These are phyloP conservation scores for Cladochytrium replicatum DNA, from an alignment of 192 early-diverging fungal species.

Conservation along the genomic window DNA sequence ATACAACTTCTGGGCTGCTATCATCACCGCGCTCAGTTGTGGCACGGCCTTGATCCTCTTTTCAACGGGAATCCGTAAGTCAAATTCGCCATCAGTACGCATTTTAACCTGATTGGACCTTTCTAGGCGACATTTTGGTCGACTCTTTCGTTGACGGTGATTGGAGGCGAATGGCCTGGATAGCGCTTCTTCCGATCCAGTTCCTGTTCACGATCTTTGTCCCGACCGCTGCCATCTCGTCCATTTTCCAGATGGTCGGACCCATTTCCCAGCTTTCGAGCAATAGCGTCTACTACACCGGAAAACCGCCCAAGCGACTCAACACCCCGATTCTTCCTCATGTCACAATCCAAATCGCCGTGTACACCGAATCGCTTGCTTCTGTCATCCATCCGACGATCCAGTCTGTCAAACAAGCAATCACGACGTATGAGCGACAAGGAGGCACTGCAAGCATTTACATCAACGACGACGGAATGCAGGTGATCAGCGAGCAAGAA, in stretches of 20 bases:
- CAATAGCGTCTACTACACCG: conserved; percentile 11
- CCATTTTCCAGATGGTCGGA: background rate
- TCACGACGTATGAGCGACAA: conserved; percentile 11
- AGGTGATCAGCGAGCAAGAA: conserved; percentile 5
- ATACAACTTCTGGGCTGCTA: too few relatives aligned
- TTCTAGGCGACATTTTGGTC: too few relatives aligned
- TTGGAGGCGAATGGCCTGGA: too few relatives aligned
- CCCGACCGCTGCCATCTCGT: background rate
- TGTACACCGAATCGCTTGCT: conserved; percentile 15
- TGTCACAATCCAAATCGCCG: conserved; percentile 17
- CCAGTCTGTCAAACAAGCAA: conserved; percentile 10
- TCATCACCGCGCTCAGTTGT: too few relatives aligned
- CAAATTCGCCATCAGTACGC: too few relatives aligned
- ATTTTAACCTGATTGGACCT: too few relatives aligned
- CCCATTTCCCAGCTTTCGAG: conserved; percentile 4
- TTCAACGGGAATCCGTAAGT: too few relatives aligned
- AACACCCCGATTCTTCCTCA: conserved; percentile 2
- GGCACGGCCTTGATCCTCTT: too few relatives aligned
- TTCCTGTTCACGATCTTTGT: too few relatives aligned
- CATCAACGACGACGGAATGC: conserved; percentile 17
- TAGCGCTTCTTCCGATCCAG: too few relatives aligned
- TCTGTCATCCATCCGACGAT: conserved; percentile 15
- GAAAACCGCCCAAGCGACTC: conserved; percentile 12
- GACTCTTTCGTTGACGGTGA: too few relatives aligned
- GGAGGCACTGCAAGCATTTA: conserved; percentile 10